These are phyloP conservation scores for Orbilia oligospora DNA, from an alignment of 2,329 filamentous ascomycete genomes.

Conservation along the genomic window DNA sequence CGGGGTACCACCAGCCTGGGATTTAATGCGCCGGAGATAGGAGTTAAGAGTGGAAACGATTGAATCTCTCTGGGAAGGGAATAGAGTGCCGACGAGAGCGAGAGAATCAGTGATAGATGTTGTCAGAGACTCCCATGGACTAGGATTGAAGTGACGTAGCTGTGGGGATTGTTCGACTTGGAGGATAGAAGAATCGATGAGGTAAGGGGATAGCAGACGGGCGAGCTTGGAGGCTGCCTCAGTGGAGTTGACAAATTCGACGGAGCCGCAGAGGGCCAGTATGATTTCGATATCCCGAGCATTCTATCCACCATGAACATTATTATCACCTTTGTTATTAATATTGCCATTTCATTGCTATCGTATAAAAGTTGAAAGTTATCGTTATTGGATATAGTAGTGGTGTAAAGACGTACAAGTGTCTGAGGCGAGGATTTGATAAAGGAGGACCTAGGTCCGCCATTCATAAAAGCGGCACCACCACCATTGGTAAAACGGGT, in stretches of 20 bases:
- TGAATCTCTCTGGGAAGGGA: constrained; percentile 77
- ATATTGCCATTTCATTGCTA: too few species aligned
- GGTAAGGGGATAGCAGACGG: constrained; percentile 84
- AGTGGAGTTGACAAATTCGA: constrained; percentile 78
- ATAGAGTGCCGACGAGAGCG: constrained; percentile 82
- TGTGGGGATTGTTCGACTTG: constrained; percentile 83
- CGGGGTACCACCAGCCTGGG: constrained; percentile 62
- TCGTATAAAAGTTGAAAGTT: not conserved
- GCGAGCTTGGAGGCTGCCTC: constrained; percentile 83
- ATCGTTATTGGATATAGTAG: constrained; percentile 8
- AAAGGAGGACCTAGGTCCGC: constrained; percentile 31
- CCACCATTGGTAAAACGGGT: constrained; percentile 21
- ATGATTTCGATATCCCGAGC: constrained; percentile 93
- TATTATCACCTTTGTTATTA: not conserved
- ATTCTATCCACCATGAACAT: constrained; percentile 71
- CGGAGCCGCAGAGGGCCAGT: constrained; percentile 90
- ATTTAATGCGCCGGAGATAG: constrained; percentile 74
- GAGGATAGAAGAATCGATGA: constrained; percentile 86
- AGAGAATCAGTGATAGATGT: constrained; percentile 84
- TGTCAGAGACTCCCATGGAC: constrained; percentile 87
- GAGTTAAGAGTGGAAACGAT: constrained; percentile 77
- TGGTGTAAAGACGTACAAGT: constrained; percentile 36
- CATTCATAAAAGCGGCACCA: constrained; percentile 31
- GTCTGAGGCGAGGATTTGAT: constrained; percentile 27
- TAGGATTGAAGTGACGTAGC: constrained; percentile 85